phyloP scores from a whole-genome alignment of 306 rosid species.

The Vigna nakashimae region DNA sequence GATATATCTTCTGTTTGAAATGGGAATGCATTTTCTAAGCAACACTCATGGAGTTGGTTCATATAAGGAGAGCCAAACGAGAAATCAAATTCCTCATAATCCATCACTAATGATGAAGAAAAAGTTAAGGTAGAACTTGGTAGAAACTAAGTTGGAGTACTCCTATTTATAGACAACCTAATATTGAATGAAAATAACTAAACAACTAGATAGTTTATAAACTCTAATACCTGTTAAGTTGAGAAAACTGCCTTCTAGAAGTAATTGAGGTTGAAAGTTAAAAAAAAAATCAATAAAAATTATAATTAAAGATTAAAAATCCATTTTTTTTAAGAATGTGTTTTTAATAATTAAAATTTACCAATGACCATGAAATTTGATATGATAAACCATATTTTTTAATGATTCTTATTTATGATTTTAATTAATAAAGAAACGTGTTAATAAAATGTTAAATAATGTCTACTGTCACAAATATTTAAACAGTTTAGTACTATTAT shows the following conservation, averaged over 20 bases:
- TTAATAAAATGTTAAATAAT: no score
- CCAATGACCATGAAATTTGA: no score
- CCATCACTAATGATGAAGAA: slow-evolving; percentile 42
- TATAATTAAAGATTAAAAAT: no score
- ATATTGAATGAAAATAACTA: slow-evolving; percentile 7
- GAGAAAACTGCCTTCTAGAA: background rate
- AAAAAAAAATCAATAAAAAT: no score
- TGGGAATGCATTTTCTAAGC: slow-evolving; percentile 42
- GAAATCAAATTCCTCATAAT: slow-evolving; percentile 44
- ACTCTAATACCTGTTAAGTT: background rate
- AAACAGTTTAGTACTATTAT: no score
- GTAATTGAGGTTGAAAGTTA: no score
- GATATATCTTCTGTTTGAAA: slow-evolving; percentile 41
- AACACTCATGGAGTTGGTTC: slow-evolving; percentile 45
- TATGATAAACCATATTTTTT: no score
- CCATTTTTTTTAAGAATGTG: no score
- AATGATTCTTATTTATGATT: no score
- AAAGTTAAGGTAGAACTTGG: slow-evolving; percentile 20
- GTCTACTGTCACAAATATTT: no score
- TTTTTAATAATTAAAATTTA: no score
- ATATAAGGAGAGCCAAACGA: slow-evolving; percentile 41
- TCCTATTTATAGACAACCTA: slow-evolving; percentile 33
- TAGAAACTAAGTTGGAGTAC: background rate
- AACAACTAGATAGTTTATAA: background rate
- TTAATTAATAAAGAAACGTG: no score